Evolutionary conservation across 2,329 filamentous ascomycete species (phyloP).

Genomic region (Lomentospora prolificans): DNA sequence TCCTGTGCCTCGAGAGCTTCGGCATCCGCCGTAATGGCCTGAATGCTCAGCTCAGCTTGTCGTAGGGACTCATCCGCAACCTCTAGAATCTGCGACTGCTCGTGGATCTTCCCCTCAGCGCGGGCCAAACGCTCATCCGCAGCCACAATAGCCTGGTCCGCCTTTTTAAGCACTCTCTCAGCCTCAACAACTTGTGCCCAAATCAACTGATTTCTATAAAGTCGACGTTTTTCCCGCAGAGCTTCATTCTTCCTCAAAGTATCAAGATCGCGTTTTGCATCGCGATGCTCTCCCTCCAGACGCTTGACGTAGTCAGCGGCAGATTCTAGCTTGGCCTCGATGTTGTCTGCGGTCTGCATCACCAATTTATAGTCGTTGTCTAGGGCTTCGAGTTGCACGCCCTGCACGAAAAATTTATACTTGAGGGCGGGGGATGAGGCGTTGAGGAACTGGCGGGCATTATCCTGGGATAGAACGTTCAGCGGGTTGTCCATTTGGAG

Average conservation of each 20-base stretch:
- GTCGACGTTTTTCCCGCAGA: constrained; percentile 50
- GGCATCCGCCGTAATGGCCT: constrained; percentile 35
- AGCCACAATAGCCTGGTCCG: constrained; percentile 18
- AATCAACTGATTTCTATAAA: constrained; percentile 58
- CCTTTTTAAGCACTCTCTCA: constrained; percentile 43
- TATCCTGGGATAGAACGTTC: constrained; percentile 91
- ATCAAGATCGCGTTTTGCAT: constrained; percentile 55
- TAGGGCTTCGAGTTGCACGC: constrained; percentile 85
- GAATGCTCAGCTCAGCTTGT: constrained; percentile 27
- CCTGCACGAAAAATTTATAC: constrained; percentile 93
- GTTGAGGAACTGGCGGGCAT: constrained; percentile 86
- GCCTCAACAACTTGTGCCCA: constrained; percentile 80
- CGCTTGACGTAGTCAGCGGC: constrained; percentile 53
- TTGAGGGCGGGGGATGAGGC: constrained; percentile 73
- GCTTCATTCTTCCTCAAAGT: constrained; percentile 56
- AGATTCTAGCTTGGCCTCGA: constrained; percentile 51
- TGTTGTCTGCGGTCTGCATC: constrained; percentile 66
- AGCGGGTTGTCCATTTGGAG: constrained; percentile 95
- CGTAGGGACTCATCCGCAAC: constrained; percentile 34
- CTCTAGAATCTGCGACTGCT: constrained; percentile 40
- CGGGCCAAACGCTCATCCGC: constrained; percentile 18
- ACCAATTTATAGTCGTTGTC: constrained; percentile 86
- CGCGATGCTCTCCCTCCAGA: constrained; percentile 48
- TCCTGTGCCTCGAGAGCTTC: constrained; percentile 32
- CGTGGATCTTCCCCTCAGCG: constrained; percentile 19